A percentile compares a stretch with the other conserved stretches of the same genome.
Evolutionary conservation across 805 yeast genomes (phyloP).

Genomic region (Schwanniomyces sp.): DNA sequence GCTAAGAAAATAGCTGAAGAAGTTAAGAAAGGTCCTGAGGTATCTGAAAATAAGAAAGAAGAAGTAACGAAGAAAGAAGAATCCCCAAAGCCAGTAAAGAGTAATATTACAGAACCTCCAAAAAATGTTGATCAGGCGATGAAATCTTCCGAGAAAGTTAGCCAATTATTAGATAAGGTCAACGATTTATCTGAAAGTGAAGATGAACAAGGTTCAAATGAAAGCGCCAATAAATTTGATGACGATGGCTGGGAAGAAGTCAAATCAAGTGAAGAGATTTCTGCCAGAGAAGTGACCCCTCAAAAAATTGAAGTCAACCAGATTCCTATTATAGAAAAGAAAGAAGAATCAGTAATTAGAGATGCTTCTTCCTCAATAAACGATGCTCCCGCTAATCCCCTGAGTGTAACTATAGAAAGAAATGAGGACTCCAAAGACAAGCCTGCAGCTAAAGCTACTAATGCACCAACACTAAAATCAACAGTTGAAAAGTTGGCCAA

Average conservation of each 20-base stretch:
- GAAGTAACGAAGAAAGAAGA: slow-evolving; percentile 11
- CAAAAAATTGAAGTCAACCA: background rate
- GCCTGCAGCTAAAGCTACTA: slow-evolving; percentile 7
- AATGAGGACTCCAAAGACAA: slow-evolving; percentile 20
- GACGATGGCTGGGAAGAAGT: slow-evolving; percentile 43
- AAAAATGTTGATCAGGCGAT: slow-evolving; percentile 36
- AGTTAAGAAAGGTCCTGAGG: slow-evolving; percentile 17
- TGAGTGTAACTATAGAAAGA: slow-evolving; percentile 7
- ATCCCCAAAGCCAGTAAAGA: slow-evolving; percentile 1
- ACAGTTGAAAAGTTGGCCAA: slow-evolving; percentile 66
- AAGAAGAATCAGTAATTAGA: background rate
- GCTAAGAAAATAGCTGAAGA: slow-evolving; percentile 18
- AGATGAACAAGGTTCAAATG: slow-evolving; percentile 22
- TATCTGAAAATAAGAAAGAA: slow-evolving; percentile 9
- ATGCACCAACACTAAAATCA: slow-evolving; percentile 66
- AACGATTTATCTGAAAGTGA: slow-evolving; percentile 40
- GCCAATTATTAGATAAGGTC: slow-evolving; percentile 35
- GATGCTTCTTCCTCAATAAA: background rate
- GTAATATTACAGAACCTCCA: slow-evolving; percentile 4
- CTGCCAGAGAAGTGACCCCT: background rate
- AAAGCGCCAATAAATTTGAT: slow-evolving; percentile 18
- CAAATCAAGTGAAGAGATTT: slow-evolving; percentile 20
- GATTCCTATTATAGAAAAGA: background rate
- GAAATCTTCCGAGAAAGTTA: slow-evolving; percentile 35
- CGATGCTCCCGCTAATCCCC: slow-evolving; percentile 1